These are phyloP conservation scores for Aspergillus ochraceoroseus DNA, from an alignment of 2,329 filamentous ascomycete species.

Conservation along the genomic window DNA sequence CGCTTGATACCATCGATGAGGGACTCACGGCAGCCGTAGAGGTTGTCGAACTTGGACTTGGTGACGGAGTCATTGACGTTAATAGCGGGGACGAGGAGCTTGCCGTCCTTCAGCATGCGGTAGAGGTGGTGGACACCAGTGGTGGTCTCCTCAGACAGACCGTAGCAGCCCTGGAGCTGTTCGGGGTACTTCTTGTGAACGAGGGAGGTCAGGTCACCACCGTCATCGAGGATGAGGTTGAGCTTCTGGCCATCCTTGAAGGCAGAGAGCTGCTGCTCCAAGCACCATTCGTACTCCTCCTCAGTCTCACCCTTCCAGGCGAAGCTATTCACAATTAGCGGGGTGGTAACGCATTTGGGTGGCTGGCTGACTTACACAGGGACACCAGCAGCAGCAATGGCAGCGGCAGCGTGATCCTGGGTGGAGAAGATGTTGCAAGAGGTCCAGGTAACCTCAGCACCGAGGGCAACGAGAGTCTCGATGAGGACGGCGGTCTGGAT, in stretches of 20 bases:
- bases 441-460: conserved; percentile 97
- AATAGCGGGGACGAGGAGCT: conserved; percentile 89
- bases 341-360: background rate
- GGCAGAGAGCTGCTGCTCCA: conserved; percentile 93
- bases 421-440: conserved; percentile 99
- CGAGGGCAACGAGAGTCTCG: conserved; percentile 89
- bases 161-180: conserved; percentile 96
- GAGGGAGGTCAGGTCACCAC: conserved; percentile 92
- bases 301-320: conserved; percentile 91
- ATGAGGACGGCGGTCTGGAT: conserved; percentile 99
- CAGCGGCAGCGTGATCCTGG: conserved; percentile 95
- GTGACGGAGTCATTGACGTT: conserved; percentile 99
- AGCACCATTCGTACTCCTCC: conserved; percentile 99
- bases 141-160: conserved; percentile 98
- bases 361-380: conserved; percentile 59
- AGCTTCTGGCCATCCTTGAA: conserved; percentile 97
- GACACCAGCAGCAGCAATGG: conserved; percentile 88
- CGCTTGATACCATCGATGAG: conserved; percentile 99
- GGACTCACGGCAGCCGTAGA: conserved; percentile 98
- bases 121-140: conserved; percentile 99
- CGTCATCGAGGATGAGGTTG: conserved; percentile 98
- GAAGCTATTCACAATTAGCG: conserved; percentile 44
- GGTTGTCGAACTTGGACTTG: conserved; percentile 99
- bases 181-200: conserved; percentile 98
- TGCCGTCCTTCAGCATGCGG: conserved; percentile 88